Evolutionary conservation across 2,329 filamentous ascomycete genomes (phyloP).

Genomic region (Penicillium sp.): DNA sequence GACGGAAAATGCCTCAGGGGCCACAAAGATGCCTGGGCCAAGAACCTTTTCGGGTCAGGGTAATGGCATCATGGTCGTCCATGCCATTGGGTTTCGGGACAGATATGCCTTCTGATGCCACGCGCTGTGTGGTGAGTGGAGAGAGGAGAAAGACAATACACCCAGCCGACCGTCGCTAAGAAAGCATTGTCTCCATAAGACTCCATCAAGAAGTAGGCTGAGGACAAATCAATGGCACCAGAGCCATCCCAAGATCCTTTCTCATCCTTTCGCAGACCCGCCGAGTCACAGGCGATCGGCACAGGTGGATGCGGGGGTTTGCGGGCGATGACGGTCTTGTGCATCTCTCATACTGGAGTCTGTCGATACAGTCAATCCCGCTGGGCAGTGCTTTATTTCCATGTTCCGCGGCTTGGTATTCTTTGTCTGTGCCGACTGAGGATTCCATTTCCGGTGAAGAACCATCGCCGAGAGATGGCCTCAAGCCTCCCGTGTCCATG

Average conservation of each 20-base stretch:
- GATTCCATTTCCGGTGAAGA: background rate
- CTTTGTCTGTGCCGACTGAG: background rate
- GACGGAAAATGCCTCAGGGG: constrained; percentile 6
- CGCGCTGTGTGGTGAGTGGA: background rate
- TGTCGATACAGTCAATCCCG: background rate
- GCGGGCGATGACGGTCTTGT: constrained; percentile 2
- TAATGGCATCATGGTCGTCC: constrained; percentile 9
- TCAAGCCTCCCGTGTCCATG: background rate
- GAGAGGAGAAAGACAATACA: background rate
- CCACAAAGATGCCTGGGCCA: background rate
- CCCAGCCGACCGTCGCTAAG: background rate
- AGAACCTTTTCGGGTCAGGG: background rate
- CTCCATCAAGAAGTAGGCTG: constrained; percentile 1
- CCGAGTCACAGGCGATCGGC: constrained; percentile 13
- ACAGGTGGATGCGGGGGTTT: constrained; percentile 12
- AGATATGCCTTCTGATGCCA: background rate
- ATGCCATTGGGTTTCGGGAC: background rate
- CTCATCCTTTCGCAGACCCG: constrained; percentile 1
- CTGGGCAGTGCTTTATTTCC: background rate
- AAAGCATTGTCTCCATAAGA: background rate
- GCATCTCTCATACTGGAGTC: constrained; percentile 1
- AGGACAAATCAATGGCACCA: constrained; percentile 7
- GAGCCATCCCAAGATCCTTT: background rate
- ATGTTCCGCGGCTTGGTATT: background rate
- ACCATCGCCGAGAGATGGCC: background rate